phyloP scores from a whole-genome alignment of 208 protist species.

The Entamoeba moshkovskii region DNA sequence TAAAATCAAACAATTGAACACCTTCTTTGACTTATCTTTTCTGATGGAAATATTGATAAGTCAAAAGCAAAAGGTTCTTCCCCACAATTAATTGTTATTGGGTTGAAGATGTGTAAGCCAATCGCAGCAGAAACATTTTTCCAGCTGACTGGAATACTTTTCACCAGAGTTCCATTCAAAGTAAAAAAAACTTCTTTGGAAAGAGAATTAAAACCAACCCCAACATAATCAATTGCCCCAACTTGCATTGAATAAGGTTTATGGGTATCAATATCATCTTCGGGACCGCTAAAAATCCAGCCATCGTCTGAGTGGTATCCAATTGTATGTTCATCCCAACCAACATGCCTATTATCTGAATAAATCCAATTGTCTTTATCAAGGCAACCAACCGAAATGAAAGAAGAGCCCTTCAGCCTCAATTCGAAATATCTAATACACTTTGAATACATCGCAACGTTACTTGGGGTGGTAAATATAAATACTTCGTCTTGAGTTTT shows the following conservation, averaged over 20 bases:
- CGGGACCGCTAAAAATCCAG: not conserved
- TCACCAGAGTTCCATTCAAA: not conserved
- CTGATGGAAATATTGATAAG: too few relatives aligned
- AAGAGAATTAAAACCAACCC: not conserved
- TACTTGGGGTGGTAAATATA: not conserved
- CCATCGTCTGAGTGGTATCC: not conserved
- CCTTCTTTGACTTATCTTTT: too few relatives aligned
- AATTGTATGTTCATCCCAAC: not conserved
- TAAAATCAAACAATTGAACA: too few relatives aligned
- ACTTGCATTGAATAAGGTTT: not conserved
- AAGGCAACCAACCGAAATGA: not conserved
- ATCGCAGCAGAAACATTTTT: not conserved
- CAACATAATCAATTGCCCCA: not conserved
- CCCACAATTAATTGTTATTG: not conserved
- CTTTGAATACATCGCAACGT: not conserved
- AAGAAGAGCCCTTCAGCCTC: not conserved
- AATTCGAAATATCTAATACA: not conserved
- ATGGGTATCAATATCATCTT: not conserved
- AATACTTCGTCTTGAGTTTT: not conserved
- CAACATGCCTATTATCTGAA: not conserved
- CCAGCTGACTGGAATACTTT: not conserved
- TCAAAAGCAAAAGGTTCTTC: not conserved
- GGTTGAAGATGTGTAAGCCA: not conserved
- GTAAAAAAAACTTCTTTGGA: not conserved
- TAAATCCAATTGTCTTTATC: not conserved